These are phyloP conservation scores for Meyerozyma athensensis DNA, from an alignment of 1,139 yeast genomes.

Conservation along the genomic window DNA sequence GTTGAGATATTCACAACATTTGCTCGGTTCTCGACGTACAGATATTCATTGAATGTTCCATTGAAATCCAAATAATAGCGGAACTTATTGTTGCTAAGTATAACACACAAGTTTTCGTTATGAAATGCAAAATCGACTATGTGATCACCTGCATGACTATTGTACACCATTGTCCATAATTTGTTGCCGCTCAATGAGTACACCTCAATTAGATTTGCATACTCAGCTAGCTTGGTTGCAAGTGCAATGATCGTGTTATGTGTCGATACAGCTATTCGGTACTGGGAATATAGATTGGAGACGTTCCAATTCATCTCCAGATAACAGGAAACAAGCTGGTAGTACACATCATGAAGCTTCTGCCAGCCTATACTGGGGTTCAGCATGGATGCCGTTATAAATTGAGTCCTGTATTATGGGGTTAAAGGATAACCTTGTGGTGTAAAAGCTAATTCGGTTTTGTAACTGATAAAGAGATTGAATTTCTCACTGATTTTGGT, in stretches of 20 bases:
- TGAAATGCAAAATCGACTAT: conserved; percentile 52
- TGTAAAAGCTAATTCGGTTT: too few species aligned
- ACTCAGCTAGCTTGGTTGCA: conserved; percentile 15
- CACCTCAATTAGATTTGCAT: conserved; percentile 40
- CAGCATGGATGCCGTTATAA: conserved; percentile 9
- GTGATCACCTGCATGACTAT: conserved; percentile 50
- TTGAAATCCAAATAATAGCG: conserved; percentile 67
- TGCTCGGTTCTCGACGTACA: conserved; percentile 30
- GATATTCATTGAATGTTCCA: conserved; percentile 56
- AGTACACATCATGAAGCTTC: conserved; percentile 56
- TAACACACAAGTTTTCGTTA: conserved; percentile 58
- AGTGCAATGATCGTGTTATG: conserved; percentile 43
- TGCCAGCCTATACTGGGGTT: conserved; percentile 60
- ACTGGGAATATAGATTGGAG: conserved; percentile 26
- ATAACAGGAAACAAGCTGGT: conserved; percentile 46
- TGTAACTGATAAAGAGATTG: too few species aligned
- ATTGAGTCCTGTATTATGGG: too few species aligned
- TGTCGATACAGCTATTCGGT: conserved; percentile 35
- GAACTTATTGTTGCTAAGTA: conserved; percentile 51
- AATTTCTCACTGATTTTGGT: too few species aligned
- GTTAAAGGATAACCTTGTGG: not conserved
- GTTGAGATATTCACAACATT: conserved; percentile 30
- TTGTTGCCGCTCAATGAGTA: conserved; percentile 51
- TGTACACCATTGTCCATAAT: conserved; percentile 45
- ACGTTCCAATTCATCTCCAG: conserved; percentile 34